Evolutionary conservation across 352 stramenopile genomes (phyloP).

Genomic region (Halophytophthora polymorphica): DNA sequence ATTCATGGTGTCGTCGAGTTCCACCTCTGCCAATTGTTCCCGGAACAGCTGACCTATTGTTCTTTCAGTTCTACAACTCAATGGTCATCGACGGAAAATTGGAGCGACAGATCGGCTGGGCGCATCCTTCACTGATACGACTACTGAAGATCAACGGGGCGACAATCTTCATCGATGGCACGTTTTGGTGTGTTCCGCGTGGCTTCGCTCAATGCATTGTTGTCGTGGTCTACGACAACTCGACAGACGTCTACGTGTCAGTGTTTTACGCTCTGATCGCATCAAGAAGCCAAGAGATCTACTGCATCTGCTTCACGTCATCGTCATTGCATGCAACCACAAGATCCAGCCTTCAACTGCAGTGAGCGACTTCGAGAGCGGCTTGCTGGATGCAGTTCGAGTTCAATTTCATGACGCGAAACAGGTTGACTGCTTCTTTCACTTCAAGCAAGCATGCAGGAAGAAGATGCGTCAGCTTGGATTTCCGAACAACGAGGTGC

Average conservation of each 20-base stretch:
- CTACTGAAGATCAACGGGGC: conserved; percentile 12
- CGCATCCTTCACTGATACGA: conserved; percentile 8
- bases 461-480: conserved; percentile 6
- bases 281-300: conserved; percentile 7
- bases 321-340: conserved; percentile 5
- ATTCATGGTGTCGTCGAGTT: no score
- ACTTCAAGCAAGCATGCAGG: conserved; percentile 11
- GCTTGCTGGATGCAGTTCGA: conserved; percentile 7
- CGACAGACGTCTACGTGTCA: conserved; percentile 4
- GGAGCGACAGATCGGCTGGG: conserved; percentile 16
- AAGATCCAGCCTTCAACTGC: conserved; percentile 7
- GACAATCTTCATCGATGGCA: conserved; percentile 23
- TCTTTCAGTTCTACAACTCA: no score
- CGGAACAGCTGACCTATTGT: no score
- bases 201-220: conserved; percentile 15
- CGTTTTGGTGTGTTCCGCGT: conserved; percentile 13
- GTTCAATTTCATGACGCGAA: conserved; percentile 10
- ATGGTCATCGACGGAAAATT: no score
- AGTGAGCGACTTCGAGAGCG: conserved; percentile 18
- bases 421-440: conserved; percentile 15
- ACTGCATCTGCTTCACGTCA: conserved; percentile 13
- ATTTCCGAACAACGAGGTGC: conserved; percentile 2
- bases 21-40: no score
- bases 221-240: conserved; percentile 12
- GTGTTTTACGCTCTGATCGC: conserved; percentile 7